Evolutionary conservation across 2,329 filamentous ascomycete genomes (phyloP).

Genomic region (Fusarium sublunatum): DNA sequence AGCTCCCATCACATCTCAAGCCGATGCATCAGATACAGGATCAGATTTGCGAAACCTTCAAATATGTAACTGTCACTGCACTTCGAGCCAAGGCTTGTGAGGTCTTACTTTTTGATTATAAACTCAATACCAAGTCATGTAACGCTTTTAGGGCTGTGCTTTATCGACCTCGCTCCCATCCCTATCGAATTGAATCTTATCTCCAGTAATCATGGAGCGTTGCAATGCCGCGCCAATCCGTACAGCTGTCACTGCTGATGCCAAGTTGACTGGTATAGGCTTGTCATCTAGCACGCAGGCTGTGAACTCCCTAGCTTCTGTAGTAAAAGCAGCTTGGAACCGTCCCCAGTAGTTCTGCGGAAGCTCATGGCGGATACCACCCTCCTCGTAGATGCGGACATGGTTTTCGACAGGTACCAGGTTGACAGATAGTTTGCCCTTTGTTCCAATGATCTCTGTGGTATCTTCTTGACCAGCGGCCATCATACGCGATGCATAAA

Average conservation of each 20-base stretch:
- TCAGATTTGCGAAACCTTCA: no score
- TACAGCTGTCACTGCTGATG: constrained; percentile 68
- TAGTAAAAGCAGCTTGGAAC: constrained; percentile 72
- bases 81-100: no score
- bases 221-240: constrained; percentile 70
- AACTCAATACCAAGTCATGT: no score
- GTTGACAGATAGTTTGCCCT: constrained; percentile 72
- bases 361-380: constrained; percentile 65
- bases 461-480: constrained; percentile 74
- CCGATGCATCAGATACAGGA: no score
- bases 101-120: no score
- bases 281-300: constrained; percentile 67
- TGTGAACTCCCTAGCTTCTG: constrained; percentile 72
- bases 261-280: constrained; percentile 65
- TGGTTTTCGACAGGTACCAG: constrained; percentile 62
- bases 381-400: constrained; percentile 64
- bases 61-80: no score
- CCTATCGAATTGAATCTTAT: constrained; percentile 68
- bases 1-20: no score
- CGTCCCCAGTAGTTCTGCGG: constrained; percentile 71
- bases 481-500: constrained; percentile 75
- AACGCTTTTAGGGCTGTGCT: neutral
- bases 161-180: constrained; percentile 17
- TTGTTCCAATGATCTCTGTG: constrained; percentile 74
- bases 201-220: constrained; percentile 64